Percentiles rank a stretch among this genome's conserved stretches.
Conservation (phyloP, 345 rosid genomes). For the Syzygium aqueum region DNA sequence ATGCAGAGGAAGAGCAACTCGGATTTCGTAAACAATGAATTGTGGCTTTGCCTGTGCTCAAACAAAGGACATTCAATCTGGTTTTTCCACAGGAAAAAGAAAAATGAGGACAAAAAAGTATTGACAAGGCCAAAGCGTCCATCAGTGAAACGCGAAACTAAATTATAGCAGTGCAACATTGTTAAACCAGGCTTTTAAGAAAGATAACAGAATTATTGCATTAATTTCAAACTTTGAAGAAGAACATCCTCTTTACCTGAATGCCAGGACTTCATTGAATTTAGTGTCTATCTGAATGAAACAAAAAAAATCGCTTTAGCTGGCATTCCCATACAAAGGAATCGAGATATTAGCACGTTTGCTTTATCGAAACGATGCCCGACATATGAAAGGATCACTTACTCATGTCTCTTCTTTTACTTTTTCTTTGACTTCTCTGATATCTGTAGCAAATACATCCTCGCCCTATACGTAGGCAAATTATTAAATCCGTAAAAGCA, state of each 20-base stretch:
- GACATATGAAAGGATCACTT: background rate
- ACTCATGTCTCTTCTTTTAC: background rate
- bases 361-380: background rate
- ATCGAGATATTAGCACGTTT: background rate
- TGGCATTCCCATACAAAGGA: background rate
- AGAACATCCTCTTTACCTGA: background rate
- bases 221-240: background rate
- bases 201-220: background rate
- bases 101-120: background rate
- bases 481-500: no score
- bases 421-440: no score
- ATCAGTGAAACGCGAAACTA: background rate
- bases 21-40: background rate
- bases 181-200: background rate
- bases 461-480: no score
- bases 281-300: background rate
- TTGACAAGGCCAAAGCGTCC: background rate
- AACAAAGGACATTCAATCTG: background rate
- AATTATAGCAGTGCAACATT: background rate
- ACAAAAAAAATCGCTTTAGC: background rate
- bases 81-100: background rate
- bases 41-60: background rate
- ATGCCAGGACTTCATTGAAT: background rate
- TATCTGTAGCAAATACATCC: no score
- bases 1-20: background rate